Conservation (phyloP, 2,329 filamentous ascomycete genomes). For the Pseudogymnoascus sp. region DNA sequence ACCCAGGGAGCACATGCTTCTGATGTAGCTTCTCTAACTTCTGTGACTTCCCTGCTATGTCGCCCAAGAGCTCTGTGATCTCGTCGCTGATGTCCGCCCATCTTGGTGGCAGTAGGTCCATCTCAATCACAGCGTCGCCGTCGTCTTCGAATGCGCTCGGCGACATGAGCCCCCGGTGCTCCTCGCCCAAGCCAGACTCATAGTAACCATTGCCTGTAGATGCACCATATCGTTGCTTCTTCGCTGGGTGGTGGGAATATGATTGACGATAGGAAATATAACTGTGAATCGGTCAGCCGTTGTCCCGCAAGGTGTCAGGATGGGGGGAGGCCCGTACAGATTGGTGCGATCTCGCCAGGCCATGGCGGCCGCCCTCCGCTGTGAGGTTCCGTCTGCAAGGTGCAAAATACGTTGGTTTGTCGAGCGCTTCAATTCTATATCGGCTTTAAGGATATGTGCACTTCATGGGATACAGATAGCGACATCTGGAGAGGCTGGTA, state of each 20-base stretch:
- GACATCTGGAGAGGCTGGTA: not conserved
- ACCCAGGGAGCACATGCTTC: constrained; percentile 92
- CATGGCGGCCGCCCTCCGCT: constrained; percentile 38
- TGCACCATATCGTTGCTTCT: constrained; percentile 61
- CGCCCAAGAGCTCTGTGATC: constrained; percentile 70
- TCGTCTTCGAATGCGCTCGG: constrained; percentile 70
- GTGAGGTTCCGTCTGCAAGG: not conserved
- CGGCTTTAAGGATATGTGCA: not conserved
- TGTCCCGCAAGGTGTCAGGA: constrained; percentile 17
- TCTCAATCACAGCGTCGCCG: constrained; percentile 93
- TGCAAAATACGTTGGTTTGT: not conserved
- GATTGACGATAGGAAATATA: constrained; percentile 99
- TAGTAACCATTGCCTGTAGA: constrained; percentile 46
- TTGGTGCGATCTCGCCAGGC: constrained; percentile 99
- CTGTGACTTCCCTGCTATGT: constrained; percentile 74
- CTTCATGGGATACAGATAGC: not conserved
- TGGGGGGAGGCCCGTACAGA: constrained; percentile 53
- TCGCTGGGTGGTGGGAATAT: constrained; percentile 87
- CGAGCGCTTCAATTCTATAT: not conserved
- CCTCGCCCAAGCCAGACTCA: constrained; percentile 50
- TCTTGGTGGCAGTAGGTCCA: constrained; percentile 89
- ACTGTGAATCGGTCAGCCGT: constrained; percentile 40
- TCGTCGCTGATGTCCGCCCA: constrained; percentile 96
- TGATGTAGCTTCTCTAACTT: constrained; percentile 88
- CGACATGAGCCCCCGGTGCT: constrained; percentile 77